These are phyloP conservation scores for Colletotrichum sp. DNA, from an alignment of 2,329 filamentous ascomycete genomes.

Conservation along the genomic window DNA sequence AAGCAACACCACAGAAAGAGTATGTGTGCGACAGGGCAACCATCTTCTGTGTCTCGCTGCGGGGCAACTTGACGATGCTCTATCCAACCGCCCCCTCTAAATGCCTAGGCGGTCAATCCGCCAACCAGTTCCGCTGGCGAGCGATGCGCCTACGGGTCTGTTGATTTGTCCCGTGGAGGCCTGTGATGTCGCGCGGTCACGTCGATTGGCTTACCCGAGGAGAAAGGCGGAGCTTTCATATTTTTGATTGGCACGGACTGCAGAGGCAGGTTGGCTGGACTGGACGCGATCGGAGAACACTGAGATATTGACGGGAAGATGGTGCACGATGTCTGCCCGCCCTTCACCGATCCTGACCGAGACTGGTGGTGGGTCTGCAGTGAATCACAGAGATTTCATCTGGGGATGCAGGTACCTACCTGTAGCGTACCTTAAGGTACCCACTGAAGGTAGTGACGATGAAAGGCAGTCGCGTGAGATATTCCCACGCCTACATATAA, in stretches of 20 bases:
- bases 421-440: neutral
- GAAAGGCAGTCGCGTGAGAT: neutral
- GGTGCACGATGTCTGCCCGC: neutral
- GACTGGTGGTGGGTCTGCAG: no score
- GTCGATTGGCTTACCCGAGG: neutral
- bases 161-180: neutral
- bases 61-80: no score
- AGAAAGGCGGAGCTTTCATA: neutral
- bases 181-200: neutral
- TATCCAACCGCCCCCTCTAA: no score
- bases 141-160: no score
- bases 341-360: neutral
- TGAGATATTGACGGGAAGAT: neutral
- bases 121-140: no score
- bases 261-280: neutral
- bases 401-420: neutral
- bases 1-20: no score
- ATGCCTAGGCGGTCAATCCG: no score
- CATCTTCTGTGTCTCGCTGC: no score
- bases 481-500: neutral
- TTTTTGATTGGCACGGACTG: neutral
- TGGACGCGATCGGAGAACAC: no score
- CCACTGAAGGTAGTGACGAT: neutral
- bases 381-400: neutral
- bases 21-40: no score